Base-by-base conservation (phyloP, 306 rosid genomes). In the Alnus rubra region DNA sequence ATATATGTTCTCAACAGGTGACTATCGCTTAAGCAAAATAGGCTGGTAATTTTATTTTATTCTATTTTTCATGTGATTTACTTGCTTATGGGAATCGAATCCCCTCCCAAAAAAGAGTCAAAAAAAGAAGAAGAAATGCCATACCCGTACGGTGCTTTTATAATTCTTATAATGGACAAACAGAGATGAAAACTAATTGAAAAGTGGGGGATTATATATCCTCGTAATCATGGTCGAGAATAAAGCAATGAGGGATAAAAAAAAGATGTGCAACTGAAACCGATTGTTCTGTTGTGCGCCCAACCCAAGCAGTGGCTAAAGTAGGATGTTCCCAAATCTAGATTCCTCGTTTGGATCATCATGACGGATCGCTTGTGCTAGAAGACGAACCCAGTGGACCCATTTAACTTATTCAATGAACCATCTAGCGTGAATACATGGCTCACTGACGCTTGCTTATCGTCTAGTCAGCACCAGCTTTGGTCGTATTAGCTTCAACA, bases 161-260 rank as follows among this genome's bases (percentile, higher is more conserved):
- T 37, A 37, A 1, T 37, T 2, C 44, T 59, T 23, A 63, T 14
- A 64, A 13, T 35, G 70, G 45, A 64, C 70, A 64, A 64, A 33
- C 47, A 64, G 70, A 15, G 48, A 7, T 35, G 9, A 16, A 64
- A 18, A 64, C 70, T 35, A 37, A 1, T 18, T 18, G 72, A 67
- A 42, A 67, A 67, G 51, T 39, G 30, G 72, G 18, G n/a, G n/a
- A n/a, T n/a, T n/a, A n/a, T n/a, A n/a, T n/a, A 59, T 67, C 51
- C 30, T 67, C 72, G 12, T 39, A 67, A 67, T 14, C 72, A 67
- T 18, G 4, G 71, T 67, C 30, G 30, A 67, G 15, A 39, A 42
- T 67, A 67, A 67, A 14, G 48, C 28, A 15, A 37, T 35, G 4
- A 8, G 48, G 3, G 45, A 14, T 35, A 31, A 62, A 62, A 64